phyloP scores from a whole-genome alignment of 345 rosid genomes.

The Eucalyptus urophylla region DNA sequence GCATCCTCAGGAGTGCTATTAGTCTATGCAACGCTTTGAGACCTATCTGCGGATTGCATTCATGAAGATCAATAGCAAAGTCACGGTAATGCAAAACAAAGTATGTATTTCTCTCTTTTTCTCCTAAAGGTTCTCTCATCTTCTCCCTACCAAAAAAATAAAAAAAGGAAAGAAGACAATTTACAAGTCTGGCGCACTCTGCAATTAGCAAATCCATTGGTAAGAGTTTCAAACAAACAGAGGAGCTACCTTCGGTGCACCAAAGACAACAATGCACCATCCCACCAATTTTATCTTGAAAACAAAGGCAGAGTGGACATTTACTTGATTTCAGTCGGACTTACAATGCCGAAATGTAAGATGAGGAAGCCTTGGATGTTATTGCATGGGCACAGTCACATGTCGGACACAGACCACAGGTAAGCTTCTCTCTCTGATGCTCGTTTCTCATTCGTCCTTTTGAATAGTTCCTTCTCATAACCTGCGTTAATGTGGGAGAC shows the following conservation, averaged over 20 bases:
- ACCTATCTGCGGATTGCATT: background rate
- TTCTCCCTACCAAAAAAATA: background rate
- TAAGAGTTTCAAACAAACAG: no score
- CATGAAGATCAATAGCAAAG: background rate
- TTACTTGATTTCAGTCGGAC: background rate
- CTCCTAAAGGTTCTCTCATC: background rate
- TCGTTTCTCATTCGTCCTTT: slow-evolving; percentile 50
- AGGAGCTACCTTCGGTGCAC: no score
- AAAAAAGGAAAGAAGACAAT: background rate
- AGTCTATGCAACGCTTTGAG: background rate
- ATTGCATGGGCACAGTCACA: slow-evolving; percentile 22
- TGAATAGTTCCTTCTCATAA: slow-evolving; percentile 59
- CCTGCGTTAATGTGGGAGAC: slow-evolving; percentile 18
- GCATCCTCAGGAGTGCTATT: background rate
- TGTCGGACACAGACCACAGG: slow-evolving; percentile 88
- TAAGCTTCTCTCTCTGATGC: slow-evolving; percentile 92
- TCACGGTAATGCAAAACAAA: background rate
- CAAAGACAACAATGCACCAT: no score
- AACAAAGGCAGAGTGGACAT: background rate
- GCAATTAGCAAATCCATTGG: background rate
- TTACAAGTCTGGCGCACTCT: background rate
- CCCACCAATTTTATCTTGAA: no score
- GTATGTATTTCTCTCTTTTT: background rate
- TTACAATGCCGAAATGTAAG: background rate
- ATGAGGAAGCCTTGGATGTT: background rate